A percentile compares a stretch with the other conserved stretches of the same genome.
Evolutionary conservation across 305 asterid genomes (phyloP).

Genomic region (Fraxinus floribunda): DNA sequence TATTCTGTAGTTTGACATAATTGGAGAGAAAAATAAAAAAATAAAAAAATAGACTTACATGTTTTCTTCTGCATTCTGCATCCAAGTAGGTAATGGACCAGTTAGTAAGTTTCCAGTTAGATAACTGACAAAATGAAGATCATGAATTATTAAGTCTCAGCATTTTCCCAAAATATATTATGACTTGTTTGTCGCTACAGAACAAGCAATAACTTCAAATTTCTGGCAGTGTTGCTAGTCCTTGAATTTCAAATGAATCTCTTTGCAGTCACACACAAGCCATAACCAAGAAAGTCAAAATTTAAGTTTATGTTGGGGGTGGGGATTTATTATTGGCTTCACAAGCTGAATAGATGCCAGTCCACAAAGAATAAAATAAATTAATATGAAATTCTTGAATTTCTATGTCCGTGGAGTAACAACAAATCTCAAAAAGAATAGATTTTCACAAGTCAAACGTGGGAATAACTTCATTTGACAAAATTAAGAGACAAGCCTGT

Average conservation of each 20-base stretch:
- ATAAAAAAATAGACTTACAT: constrained; percentile 11
- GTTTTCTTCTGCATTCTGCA: too few relatives aligned
- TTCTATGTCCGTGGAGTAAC: neutral
- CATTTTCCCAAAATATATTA: neutral
- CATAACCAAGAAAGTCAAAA: neutral
- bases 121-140: constrained; percentile 23
- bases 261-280: neutral
- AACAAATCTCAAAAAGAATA: neutral
- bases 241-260: constrained; percentile 2
- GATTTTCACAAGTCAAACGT: neutral
- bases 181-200: neutral
- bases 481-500: too few relatives aligned
- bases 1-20: neutral
- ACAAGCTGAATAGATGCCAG: neutral
- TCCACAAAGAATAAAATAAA: neutral
- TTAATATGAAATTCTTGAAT: neutral
- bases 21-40: neutral
- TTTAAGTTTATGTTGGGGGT: neutral
- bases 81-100: constrained; percentile 28
- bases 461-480: neutral
- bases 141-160: neutral
- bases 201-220: neutral
- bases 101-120: constrained; percentile 26
- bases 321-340: neutral
- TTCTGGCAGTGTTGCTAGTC: neutral